A percentile compares a stretch with the other conserved stretches of the same genome.
Evolutionary conservation across 2,329 filamentous ascomycete genomes (phyloP).

Genomic region (Fonsecaea pugnacius): DNA sequence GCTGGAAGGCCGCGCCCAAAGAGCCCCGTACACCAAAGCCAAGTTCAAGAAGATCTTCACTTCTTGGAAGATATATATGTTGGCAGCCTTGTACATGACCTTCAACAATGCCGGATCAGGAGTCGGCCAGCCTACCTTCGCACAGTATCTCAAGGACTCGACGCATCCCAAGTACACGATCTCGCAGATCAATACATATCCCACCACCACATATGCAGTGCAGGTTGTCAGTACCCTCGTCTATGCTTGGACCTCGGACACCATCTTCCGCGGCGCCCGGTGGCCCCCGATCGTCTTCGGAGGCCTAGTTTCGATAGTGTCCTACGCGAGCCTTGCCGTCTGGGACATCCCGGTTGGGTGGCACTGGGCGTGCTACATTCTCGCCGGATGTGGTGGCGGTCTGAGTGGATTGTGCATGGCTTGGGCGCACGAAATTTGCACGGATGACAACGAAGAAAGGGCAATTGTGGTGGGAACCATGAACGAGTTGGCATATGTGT

Average conservation of each 20-base stretch:
- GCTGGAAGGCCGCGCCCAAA: constrained; percentile 52
- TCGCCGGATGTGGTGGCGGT: constrained; percentile 55
- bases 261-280: constrained; percentile 60
- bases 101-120: constrained; percentile 64
- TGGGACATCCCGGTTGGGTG: constrained; percentile 59
- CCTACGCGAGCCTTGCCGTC: constrained; percentile 51
- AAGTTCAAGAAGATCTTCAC: constrained; percentile 66
- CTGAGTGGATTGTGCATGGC: constrained; percentile 57
- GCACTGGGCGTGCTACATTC: constrained; percentile 68
- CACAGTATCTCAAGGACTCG: constrained; percentile 50
- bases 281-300: constrained; percentile 69
- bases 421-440: constrained; percentile 61
- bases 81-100: constrained; percentile 64
- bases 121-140: constrained; percentile 61
- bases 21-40: constrained; percentile 52
- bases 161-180: constrained; percentile 52
- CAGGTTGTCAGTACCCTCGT: constrained; percentile 64
- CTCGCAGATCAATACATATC: constrained; percentile 57
- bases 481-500: constrained; percentile 71
- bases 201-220: constrained; percentile 62
- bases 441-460: constrained; percentile 39
- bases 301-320: constrained; percentile 50
- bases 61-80: constrained; percentile 67
- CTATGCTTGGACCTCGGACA: constrained; percentile 70
- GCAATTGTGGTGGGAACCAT: constrained; percentile 68